Conservation (phyloP, 2,329 filamentous ascomycete genomes). For the Trichophyton verrucosum region DNA sequence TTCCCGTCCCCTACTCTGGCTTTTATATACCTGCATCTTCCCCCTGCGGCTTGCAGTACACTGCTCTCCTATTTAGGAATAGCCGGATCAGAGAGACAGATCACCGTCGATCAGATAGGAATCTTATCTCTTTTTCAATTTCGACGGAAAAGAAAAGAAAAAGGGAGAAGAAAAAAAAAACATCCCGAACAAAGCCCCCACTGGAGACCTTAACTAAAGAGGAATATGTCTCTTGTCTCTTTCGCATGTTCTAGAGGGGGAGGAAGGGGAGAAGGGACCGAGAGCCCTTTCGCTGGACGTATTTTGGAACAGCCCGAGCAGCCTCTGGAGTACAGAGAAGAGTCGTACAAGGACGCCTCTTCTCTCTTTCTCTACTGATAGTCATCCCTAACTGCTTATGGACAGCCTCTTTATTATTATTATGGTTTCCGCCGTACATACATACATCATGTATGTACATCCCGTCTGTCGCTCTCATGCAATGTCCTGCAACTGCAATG, state of each 20-base stretch:
- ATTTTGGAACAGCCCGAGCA: too few relatives aligned
- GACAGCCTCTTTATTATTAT: neutral
- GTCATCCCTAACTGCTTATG: neutral
- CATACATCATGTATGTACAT: neutral
- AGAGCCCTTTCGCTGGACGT: too few relatives aligned
- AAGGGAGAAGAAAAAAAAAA: neutral
- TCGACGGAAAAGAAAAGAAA: neutral
- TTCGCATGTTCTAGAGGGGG: too few relatives aligned
- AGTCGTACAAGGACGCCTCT: neutral
- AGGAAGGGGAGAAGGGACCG: too few relatives aligned
- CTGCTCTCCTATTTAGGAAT: constrained; percentile 14
- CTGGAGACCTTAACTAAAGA: neutral
- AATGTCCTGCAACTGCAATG: neutral
- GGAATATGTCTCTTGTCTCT: too few relatives aligned
- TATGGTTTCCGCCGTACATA: neutral
- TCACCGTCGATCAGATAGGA: neutral
- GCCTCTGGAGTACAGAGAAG: neutral
- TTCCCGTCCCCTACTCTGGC: neutral
- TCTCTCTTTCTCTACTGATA: neutral
- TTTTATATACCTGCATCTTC: constrained; percentile 8
- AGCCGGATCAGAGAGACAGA: constrained; percentile 11
- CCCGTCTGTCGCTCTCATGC: neutral
- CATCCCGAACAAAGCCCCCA: neutral
- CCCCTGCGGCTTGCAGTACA: neutral
- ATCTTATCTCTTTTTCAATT: neutral